phyloP scores from a whole-genome alignment of 371 early-diverging fungal genomes.

The Mortierella sp. region DNA sequence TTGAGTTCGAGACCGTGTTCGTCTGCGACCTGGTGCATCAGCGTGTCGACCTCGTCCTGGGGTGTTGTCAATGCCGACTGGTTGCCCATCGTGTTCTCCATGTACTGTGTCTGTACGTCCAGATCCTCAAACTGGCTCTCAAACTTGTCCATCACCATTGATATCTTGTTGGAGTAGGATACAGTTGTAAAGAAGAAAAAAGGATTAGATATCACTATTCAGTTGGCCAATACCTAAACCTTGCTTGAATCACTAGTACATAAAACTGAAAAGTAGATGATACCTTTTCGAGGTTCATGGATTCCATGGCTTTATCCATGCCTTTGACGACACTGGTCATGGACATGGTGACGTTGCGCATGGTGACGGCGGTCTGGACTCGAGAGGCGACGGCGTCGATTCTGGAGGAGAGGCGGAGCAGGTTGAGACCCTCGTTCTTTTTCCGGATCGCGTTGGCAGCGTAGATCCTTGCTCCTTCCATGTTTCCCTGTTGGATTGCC shows the following conservation, averaged over 20 bases:
- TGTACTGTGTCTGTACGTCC: conserved; percentile 93
- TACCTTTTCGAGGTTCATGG: conserved; percentile 95
- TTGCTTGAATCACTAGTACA: not conserved
- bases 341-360: conserved; percentile 81
- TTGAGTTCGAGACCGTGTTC: conserved; percentile 92
- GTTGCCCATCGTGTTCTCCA: conserved; percentile 92
- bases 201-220: not conserved
- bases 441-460: conserved; percentile 98
- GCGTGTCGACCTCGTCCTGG: conserved; percentile 90
- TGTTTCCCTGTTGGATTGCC: conserved; percentile 95
- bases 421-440: conserved; percentile 93
- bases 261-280: not conserved
- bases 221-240: not conserved
- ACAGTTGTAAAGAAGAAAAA: not conserved
- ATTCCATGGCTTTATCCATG: conserved; percentile 92
- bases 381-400: conserved; percentile 94
- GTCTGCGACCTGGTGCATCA: conserved; percentile 96
- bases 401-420: conserved; percentile 88
- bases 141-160: conserved; percentile 95
- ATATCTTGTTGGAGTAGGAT: conserved; percentile 74
- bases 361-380: conserved; percentile 96
- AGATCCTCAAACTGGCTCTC: conserved; percentile 94
- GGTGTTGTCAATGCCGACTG: conserved; percentile 92
- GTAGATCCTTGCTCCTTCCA: conserved; percentile 95
- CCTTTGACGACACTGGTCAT: conserved; percentile 92